Evolutionary conservation across 1,139 yeast genomes (phyloP).

Genomic region (Pichia sp.): DNA sequence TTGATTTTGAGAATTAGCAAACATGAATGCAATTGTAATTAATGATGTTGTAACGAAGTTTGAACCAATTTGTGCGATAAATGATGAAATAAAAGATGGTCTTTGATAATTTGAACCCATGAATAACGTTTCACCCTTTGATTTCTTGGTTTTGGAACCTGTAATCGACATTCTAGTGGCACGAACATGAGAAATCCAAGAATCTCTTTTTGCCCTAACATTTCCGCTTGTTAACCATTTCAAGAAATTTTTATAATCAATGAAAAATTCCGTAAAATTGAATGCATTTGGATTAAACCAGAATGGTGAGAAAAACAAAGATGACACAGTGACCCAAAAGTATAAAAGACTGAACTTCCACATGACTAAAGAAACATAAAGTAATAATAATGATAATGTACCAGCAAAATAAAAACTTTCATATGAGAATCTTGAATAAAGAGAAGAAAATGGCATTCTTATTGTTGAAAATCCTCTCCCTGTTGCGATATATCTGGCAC

Average conservation of each 20-base stretch:
- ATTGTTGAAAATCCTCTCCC: conserved; percentile 85
- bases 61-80: conserved; percentile 51
- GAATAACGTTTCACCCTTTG: conserved; percentile 14
- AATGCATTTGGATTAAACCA: conserved; percentile 89
- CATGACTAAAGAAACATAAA: conserved; percentile 64
- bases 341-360: conserved; percentile 79
- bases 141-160: conserved; percentile 53
- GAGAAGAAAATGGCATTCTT: conserved; percentile 54
- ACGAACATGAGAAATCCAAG: conserved; percentile 64
- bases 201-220: conserved; percentile 42
- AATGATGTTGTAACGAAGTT: conserved; percentile 46
- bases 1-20: conserved; percentile 63
- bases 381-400: conserved; percentile 51
- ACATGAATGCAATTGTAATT: conserved; percentile 59
- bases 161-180: conserved; percentile 57
- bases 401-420: conserved; percentile 69
- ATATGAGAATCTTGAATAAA: conserved; percentile 64
- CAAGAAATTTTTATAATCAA: conserved; percentile 66
- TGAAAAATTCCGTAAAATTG: conserved; percentile 61
- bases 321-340: conserved; percentile 78
- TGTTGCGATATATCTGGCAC: conserved; percentile 80
- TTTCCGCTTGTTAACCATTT: conserved; percentile 74
- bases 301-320: conserved; percentile 76
- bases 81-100: conserved; percentile 47
- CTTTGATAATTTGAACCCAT: conserved; percentile 15